These are phyloP conservation scores for Xerocomus nothofagi DNA, from an alignment of 1,284 basidiomycete species.

Conservation along the genomic window DNA sequence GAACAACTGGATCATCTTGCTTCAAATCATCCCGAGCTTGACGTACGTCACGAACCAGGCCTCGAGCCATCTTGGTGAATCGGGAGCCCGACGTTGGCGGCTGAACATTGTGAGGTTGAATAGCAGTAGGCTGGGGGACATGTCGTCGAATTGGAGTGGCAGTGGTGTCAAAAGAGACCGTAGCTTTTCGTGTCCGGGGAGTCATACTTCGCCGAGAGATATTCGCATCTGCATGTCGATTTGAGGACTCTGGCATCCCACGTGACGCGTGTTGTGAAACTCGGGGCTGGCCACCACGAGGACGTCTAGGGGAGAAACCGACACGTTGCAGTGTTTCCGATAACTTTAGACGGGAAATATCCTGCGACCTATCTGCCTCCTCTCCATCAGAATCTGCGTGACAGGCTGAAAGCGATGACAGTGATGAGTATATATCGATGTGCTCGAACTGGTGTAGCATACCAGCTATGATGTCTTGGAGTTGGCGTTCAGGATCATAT, in stretches of 20 bases:
- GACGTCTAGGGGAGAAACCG: slow-evolving; percentile 70
- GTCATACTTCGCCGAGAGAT: slow-evolving; percentile 31
- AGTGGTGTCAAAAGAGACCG: slow-evolving; percentile 35
- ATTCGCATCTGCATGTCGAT: slow-evolving; percentile 14
- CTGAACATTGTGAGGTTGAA: slow-evolving; percentile 50
- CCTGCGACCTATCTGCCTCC: slow-evolving; percentile 30
- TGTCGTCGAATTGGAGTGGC: slow-evolving; percentile 30
- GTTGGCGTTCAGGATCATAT: slow-evolving; percentile 82
- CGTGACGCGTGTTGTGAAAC: slow-evolving; percentile 18
- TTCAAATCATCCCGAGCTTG: slow-evolving; percentile 36
- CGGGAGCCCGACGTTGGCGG: slow-evolving; percentile 54
- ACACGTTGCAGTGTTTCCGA: slow-evolving; percentile 64
- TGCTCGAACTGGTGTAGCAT: slow-evolving; percentile 45
- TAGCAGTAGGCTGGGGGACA: slow-evolving; percentile 28
- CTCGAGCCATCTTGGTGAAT: slow-evolving; percentile 59
- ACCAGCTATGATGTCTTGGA: slow-evolving; percentile 70
- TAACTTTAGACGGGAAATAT: slow-evolving; percentile 53
- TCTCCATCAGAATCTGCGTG: slow-evolving; percentile 17
- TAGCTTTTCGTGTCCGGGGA: slow-evolving; percentile 37
- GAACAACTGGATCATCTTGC: slow-evolving; percentile 4
- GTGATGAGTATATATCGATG: neutral
- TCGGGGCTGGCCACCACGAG: slow-evolving; percentile 47
- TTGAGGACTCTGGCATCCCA: slow-evolving; percentile 14
- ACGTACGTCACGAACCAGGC: slow-evolving; percentile 54
- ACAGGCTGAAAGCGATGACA: slow-evolving; percentile 13